These are phyloP conservation scores for Begonia fuchsioides DNA, from an alignment of 306 rosid genomes.

Conservation along the genomic window DNA sequence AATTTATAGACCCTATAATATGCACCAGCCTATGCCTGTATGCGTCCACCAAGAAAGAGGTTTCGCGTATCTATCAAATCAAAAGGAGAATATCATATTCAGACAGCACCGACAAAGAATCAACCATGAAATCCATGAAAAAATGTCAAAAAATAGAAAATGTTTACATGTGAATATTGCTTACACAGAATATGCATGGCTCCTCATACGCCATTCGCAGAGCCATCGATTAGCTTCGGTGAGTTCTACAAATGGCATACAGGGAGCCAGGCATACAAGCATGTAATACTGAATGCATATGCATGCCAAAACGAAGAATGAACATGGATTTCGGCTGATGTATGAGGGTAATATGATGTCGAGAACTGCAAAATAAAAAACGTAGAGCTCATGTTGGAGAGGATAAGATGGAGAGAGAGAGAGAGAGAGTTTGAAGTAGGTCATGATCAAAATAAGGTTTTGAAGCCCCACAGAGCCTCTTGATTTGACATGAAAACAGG, in stretches of 20 bases:
- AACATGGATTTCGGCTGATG: background rate
- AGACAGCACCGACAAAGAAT: no score
- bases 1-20: no score
- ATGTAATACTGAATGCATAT: background rate
- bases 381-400: background rate
- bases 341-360: no score
- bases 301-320: no score
- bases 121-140: background rate
- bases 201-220: slow-evolving; percentile 20
- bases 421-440: background rate
- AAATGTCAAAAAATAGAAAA: background rate
- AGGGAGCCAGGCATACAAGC: slow-evolving; percentile 17
- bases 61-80: no score
- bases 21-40: no score
- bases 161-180: background rate
- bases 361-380: no score
- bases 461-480: slow-evolving; percentile 5
- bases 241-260: slow-evolving; percentile 18
- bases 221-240: slow-evolving; percentile 9
- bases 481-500: background rate
- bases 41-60: no score
- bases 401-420: background rate
- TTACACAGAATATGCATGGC: slow-evolving; percentile 11
- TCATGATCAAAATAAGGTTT: slow-evolving; percentile 6
- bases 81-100: no score